Evolutionary conservation across 1,139 yeast species (phyloP).

Genomic region (Nadsonia commutata): DNA sequence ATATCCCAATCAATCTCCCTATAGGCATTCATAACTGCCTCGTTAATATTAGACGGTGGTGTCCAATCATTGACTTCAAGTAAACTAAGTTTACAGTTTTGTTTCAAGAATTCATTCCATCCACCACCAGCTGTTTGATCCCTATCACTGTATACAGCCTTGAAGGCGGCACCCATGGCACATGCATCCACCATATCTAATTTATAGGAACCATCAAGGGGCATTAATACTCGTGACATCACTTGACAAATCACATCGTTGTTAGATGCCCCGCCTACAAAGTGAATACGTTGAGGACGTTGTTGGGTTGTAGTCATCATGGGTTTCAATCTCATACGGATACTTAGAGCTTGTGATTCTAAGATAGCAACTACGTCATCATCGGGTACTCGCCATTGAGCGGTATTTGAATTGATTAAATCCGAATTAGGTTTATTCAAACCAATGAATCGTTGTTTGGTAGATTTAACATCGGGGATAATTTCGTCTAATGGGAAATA

Average conservation of each 20-base stretch:
- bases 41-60: no score
- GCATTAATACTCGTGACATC: constrained; percentile 59
- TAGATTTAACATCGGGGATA: constrained; percentile 53
- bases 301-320: constrained; percentile 31
- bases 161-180: constrained; percentile 92
- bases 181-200: constrained; percentile 81
- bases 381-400: constrained; percentile 20
- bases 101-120: background rate
- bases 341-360: constrained; percentile 76
- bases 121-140: background rate
- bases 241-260: constrained; percentile 52
- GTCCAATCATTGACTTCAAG: no score
- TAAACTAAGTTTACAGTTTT: no score
- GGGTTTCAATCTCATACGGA: constrained; percentile 68
- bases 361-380: constrained; percentile 67
- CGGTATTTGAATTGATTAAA: background rate
- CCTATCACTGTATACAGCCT: constrained; percentile 11
- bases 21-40: no score
- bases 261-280: constrained; percentile 80
- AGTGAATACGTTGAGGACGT: constrained; percentile 58
- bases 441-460: constrained; percentile 7
- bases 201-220: constrained; percentile 45
- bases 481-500: constrained; percentile 84
- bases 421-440: background rate
- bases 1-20: background rate